Percentiles rank a stretch among this genome's conserved stretches.
phyloP scores from a whole-genome alignment of 805 yeast genomes.

The Candida silvicultrix region DNA sequence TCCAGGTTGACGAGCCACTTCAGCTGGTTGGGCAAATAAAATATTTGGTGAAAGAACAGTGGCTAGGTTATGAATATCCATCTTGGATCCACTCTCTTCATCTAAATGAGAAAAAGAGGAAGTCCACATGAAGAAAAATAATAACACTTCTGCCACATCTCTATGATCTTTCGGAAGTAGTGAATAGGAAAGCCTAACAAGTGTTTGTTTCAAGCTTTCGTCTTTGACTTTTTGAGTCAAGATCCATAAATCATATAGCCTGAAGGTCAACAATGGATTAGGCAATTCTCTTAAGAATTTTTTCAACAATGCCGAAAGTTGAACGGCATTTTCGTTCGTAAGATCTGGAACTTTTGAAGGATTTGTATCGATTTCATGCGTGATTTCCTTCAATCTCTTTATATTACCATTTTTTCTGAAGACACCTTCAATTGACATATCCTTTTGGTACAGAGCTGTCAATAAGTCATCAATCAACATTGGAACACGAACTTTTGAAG shows the following conservation, averaged over 20 bases:
- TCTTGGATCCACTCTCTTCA: constrained; percentile 85
- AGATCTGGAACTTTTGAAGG: constrained; percentile 71
- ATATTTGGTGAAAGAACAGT: constrained; percentile 95
- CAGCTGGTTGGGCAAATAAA: constrained; percentile 48
- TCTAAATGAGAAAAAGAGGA: constrained; percentile 92
- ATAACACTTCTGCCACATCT: constrained; percentile 78
- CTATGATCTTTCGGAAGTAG: constrained; percentile 78
- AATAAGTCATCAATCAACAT: constrained; percentile 81
- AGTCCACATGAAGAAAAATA: constrained; percentile 88
- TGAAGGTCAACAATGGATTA: constrained; percentile 76
- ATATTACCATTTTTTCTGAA: constrained; percentile 96
- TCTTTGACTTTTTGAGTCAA: constrained; percentile 52
- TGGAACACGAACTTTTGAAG: constrained; percentile 75
- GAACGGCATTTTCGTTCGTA: constrained; percentile 76
- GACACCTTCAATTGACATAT: constrained; percentile 92
- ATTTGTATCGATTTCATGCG: constrained; percentile 64
- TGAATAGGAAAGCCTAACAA: constrained; percentile 61
- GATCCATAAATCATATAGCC: constrained; percentile 74
- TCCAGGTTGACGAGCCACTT: constrained; percentile 20
- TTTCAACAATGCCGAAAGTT: constrained; percentile 87
- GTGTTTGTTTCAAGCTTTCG: constrained; percentile 38
- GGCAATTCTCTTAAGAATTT: constrained; percentile 91
- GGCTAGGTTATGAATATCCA: constrained; percentile 93
- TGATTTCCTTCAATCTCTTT: constrained; percentile 65
- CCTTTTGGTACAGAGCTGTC: constrained; percentile 78